Evolutionary conservation across 148 eudicot species (phyloP), one percentile per base, ranked within the genome.

Genomic region (Drosera capensis): DNA sequence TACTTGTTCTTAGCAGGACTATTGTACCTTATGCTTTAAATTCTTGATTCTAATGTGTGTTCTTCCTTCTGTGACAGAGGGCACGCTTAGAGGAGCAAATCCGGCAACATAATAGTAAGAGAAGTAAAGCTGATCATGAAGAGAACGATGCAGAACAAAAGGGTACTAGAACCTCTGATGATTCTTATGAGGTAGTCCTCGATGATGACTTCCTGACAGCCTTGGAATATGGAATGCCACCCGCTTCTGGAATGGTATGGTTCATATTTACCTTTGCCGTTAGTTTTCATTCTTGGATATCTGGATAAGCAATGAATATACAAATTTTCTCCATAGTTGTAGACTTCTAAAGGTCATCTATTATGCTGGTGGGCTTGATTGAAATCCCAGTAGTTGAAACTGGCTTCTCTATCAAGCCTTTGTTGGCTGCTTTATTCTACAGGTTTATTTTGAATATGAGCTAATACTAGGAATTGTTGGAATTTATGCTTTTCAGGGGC

Each of bases 141-240:
- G 23, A 43, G 12, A 59, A 45, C 8, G 56, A 40, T 39, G 17
- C 44, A 22, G 66, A 58, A 51, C 60, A 40, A n/a, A 64, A 62
- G 61, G 65, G 46, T 22, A 68, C 53, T 56, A 56, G 51, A 30
- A 65, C 46, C 56, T 83, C 72, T 43, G 83, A 84, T 53, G 69
- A 71, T 15, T 66, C 70, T 0, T 90, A 90, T 43, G 93, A 80
- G 54, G 99, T 90, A 57, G 68, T 70, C 25, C 82, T 90, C 25
- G 99, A 90, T 60, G 99, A 90, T 47, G 99, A 90, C 56, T 90
- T 90, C 63, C 29, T 90, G 51, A 90, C 95, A 22, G 95, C 99
- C 18, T 60, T 90, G 57, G 99, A 90, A 58, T 90, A 90, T 48
- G 95, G 99, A 59, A 90, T 90, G 95, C 99, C 99, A 51, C 99